Percentiles rank a stretch among this genome's conserved stretches.
These are phyloP conservation scores for Aspergillus sparsus DNA, from an alignment of 495 filamentous ascomycete species.

Conservation along the genomic window DNA sequence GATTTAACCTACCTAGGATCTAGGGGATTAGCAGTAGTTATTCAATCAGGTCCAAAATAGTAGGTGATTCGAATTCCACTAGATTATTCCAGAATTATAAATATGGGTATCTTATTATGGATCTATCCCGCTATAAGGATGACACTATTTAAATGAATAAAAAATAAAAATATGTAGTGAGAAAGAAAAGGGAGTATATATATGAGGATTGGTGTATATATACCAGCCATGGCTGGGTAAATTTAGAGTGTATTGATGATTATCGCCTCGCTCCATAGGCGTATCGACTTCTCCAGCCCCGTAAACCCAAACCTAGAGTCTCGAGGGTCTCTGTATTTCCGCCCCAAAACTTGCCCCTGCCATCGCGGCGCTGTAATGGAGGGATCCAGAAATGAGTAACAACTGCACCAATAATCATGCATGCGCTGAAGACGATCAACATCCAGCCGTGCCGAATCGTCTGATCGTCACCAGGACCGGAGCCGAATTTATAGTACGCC, in stretches of 20 bases:
- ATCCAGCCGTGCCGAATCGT: conserved; percentile 46
- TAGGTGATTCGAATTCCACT: too few relatives aligned
- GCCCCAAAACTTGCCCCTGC: conserved; percentile 37
- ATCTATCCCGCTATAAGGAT: too few relatives aligned
- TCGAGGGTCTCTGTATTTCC: conserved; percentile 46
- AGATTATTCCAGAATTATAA: too few relatives aligned
- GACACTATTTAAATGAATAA: too few relatives aligned
- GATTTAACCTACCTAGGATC: too few relatives aligned
- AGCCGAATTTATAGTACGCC: conserved; percentile 45
- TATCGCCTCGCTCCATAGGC: conserved; percentile 18
- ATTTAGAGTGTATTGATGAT: neutral
- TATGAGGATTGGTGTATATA: too few relatives aligned
- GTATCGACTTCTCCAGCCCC: conserved; percentile 44
- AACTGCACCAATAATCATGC: conserved; percentile 48
- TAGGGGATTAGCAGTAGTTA: too few relatives aligned
- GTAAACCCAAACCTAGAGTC: conserved; percentile 40
- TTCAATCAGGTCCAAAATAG: too few relatives aligned
- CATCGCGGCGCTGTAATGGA: conserved; percentile 34
- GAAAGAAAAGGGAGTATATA: too few relatives aligned
- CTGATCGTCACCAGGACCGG: conserved; percentile 31
- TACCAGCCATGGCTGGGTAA: too few relatives aligned
- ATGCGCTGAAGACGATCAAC: conserved; percentile 47
- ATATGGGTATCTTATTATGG: too few relatives aligned
- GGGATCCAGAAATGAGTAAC: conserved; percentile 52
- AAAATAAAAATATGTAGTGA: too few relatives aligned